A percentile compares a stretch with the other conserved stretches of the same genome.
These are phyloP conservation scores for Botrytis byssoidea DNA, from an alignment of 2,329 filamentous ascomycete genomes.

Conservation along the genomic window DNA sequence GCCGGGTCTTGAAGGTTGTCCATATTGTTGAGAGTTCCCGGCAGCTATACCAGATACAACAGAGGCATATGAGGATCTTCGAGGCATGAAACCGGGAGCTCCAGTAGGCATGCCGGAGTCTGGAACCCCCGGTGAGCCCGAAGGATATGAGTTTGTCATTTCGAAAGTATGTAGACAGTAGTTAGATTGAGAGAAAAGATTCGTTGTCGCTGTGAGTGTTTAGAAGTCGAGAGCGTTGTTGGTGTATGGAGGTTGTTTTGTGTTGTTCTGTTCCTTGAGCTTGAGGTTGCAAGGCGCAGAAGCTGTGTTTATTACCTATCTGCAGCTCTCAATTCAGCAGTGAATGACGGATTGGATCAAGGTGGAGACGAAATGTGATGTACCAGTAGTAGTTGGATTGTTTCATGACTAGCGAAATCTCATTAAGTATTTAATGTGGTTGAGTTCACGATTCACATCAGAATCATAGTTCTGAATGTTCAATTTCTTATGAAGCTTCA, in stretches of 20 bases:
- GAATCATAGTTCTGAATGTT: conserved; percentile 1
- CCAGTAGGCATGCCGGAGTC: conserved; percentile 39
- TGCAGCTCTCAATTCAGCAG: conserved; percentile 9
- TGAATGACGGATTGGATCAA: background rate
- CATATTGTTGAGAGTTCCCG: conserved; percentile 29
- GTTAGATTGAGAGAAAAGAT: background rate
- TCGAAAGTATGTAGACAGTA: conserved; percentile 13
- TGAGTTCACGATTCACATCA: background rate
- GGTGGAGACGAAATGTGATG: conserved; percentile 8
- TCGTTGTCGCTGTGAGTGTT: background rate
- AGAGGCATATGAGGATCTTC: conserved; percentile 61
- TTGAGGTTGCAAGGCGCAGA: background rate
- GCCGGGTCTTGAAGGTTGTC: conserved; percentile 34
- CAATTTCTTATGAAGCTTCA: background rate
- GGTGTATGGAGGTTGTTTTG: background rate
- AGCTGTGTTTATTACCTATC: background rate
- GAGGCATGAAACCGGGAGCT: conserved; percentile 43
- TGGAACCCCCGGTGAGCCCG: conserved; percentile 37
- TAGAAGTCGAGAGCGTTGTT: background rate
- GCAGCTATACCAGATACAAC: conserved; percentile 53
- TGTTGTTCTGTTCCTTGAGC: background rate
- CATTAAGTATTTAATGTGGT: background rate
- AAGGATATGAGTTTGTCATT: conserved; percentile 37
- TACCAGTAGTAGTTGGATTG: conserved; percentile 1
- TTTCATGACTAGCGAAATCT: conserved; percentile 1